Percentiles rank a stretch among this genome's conserved stretches.
Evolutionary conservation across 164 flowering plant genomes (phyloP).

Genomic region (Aristolochia contorta): DNA sequence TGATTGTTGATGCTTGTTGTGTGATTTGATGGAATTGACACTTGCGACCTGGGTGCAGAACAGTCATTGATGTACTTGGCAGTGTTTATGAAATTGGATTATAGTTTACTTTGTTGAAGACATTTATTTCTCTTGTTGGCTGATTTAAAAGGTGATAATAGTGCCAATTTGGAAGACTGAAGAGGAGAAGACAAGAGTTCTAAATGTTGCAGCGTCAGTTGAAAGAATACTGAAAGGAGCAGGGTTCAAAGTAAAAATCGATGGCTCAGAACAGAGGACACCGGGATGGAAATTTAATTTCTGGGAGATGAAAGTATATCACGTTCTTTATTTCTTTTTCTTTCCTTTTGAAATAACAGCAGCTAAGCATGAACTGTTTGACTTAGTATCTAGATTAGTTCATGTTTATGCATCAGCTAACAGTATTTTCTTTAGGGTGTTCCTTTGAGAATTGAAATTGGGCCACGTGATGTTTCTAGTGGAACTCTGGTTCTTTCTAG

Average conservation of each 20-base stretch:
- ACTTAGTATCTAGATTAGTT: too few species aligned
- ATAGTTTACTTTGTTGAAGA: neutral
- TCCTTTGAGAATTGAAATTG: slow-evolving; percentile 89
- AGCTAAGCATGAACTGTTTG: neutral
- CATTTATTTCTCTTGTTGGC: neutral
- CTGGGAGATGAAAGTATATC: slow-evolving; percentile 96
- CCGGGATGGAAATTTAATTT: slow-evolving; percentile 98
- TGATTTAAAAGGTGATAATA: slow-evolving; percentile 51
- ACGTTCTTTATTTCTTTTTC: neutral
- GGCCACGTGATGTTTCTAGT: slow-evolving; percentile 91
- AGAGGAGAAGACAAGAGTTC: slow-evolving; percentile 58
- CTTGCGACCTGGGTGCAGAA: too few species aligned
- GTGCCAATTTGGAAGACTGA: slow-evolving; percentile 90
- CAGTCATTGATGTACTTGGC: neutral
- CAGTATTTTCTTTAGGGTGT: slow-evolving; percentile 49
- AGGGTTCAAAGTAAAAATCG: slow-evolving; percentile 72
- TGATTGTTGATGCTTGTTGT: too few species aligned
- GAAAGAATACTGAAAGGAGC: slow-evolving; percentile 43
- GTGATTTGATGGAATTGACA: too few species aligned
- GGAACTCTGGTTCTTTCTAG: slow-evolving; percentile 76
- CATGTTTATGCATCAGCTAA: too few species aligned
- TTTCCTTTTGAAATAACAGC: neutral
- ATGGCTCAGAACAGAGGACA: slow-evolving; percentile 83
- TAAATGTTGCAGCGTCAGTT: slow-evolving; percentile 58
- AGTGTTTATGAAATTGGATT: neutral